Evolutionary conservation across 306 rosid genomes (phyloP), one percentile per base, ranked within the genome.

Genomic region (Myrica gale): DNA sequence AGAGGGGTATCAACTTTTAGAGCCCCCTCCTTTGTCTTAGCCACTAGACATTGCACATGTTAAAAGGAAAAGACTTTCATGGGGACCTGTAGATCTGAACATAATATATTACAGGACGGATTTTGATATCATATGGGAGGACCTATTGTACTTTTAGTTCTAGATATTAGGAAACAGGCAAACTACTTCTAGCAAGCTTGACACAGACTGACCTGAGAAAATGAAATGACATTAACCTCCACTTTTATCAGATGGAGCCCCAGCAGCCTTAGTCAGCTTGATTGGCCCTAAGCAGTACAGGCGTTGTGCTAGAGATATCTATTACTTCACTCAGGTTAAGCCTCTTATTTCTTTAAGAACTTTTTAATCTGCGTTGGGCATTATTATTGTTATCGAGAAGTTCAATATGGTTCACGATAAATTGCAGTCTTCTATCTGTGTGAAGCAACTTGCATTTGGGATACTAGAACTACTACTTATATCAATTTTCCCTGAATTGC

Each of bases 251-350:
- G 99, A 87, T 78, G 97, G 98, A 79, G 92, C 97, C 84, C 99
- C 99, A 7, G 69, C 98, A 57, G 76, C 99, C 23, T 82, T 96
- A 76, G 99, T 96, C 73, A 82, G 98, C 90, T 80, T 96, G 88
- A 88, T 96, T 43, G 99, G 99, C 45, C 76, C 80, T 37, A 92
- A 83, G 75, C 99, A 90, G 79, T 96, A 96, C 89, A 88, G 86
- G 82, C 96, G 88, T 26, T 92, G 99, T 56, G 98, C 98, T 15
- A 82, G 90, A 82, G 99, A 96, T 80, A 90, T 96, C 7, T 96
- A 96, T 67, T 85, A 88, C 82, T 96, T 96, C 78, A 96, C 91
- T 81, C 99, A 92, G 96, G 99, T 95, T 71, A 73, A 70, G 85
- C 78, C 71, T 63, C 63, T 63, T 16, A 69, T 61, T 65, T 63